A percentile compares a stretch with the other conserved stretches of the same genome.
Conservation (phyloP, 2,329 filamentous ascomycete species). For the Pestalotiopsis sp. region DNA sequence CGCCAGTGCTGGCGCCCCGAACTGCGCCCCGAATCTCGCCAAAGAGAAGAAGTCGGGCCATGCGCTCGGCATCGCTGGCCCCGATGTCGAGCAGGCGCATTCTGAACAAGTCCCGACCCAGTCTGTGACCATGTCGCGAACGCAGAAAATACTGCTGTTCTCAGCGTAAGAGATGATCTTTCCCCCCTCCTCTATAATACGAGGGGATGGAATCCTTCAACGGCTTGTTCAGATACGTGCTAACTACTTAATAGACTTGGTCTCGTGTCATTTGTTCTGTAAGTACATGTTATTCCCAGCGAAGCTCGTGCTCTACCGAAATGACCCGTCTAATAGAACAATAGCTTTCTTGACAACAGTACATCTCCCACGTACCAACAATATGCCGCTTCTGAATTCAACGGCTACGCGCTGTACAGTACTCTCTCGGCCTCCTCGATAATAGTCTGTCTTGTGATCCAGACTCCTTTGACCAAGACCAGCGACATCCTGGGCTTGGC, state of each 20-base stretch:
- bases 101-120: neutral
- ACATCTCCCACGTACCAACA: conserved; percentile 39
- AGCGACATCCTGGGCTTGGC: conserved; percentile 43
- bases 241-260: neutral
- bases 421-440: conserved; percentile 36
- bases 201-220: neutral
- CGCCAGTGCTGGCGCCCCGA: neutral
- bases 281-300: neutral
- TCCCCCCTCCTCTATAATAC: too few species aligned
- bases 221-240: neutral
- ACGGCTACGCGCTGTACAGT: conserved; percentile 34
- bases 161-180: neutral
- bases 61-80: neutral
- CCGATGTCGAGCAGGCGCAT: neutral
- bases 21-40: too few species aligned
- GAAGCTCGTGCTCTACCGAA: too few species aligned
- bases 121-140: neutral
- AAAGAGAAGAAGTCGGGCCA: neutral
- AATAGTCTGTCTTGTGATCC: conserved; percentile 39
- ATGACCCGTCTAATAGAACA: neutral
- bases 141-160: neutral
- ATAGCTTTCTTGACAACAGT: conserved; percentile 27
- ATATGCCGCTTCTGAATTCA: conserved; percentile 41
- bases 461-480: conserved; percentile 42
- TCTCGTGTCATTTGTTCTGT: neutral